Evolutionary conservation across 257 asterid species (phyloP), one percentile per base, ranked within the genome.

Genomic region (Nicotiana benthamiana): DNA sequence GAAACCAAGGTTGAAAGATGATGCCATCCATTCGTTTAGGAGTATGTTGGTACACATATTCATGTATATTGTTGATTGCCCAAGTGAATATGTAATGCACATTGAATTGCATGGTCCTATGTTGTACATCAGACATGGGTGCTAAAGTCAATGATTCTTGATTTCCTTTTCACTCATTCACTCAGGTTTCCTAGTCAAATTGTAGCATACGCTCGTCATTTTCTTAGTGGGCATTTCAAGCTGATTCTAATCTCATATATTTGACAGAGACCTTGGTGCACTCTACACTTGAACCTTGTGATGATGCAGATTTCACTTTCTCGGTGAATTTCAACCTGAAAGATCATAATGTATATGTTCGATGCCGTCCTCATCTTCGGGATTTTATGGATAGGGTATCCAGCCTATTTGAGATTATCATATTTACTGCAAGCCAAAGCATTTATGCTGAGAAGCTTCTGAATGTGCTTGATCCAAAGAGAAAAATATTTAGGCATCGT

Each of bases 211-310:
- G 17, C 61, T 48, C 43, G 9, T 48, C 62, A 74, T 74, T 74
- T 72, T 65, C 17, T 74, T 48, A 48, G 13, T 48, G 61, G 61
- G 79, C 61, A 24, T 48, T 22, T 74, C 27, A 34, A 48, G n/a
- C 70, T 84, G 60, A 81, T 61, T 18, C 43, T 22, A 28, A 60
- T 9, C 46, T 52, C 11, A 63, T 79, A 13, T 68, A 60, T 81
- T 85, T 91, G 89, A 81, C 97, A 96, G 99, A 96, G 87, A 96
- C 99, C 80, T 89, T 96, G 97, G 99, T 96, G 89, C 99, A 96
- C 89, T 94, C 99, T 65, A 84, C 97, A 27, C 97, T 96, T 34
- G 98, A 96, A 81, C 97, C 97, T 16, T 94, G 96, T 67, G 84
- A 83, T 52, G 95, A 92, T 86, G 92, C 97, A 48, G 99, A 96